Percentiles rank a stretch among this genome's conserved stretches.
These are phyloP conservation scores for Crucibulum laeve DNA, from an alignment of 768 basidiomycete genomes.

Conservation along the genomic window DNA sequence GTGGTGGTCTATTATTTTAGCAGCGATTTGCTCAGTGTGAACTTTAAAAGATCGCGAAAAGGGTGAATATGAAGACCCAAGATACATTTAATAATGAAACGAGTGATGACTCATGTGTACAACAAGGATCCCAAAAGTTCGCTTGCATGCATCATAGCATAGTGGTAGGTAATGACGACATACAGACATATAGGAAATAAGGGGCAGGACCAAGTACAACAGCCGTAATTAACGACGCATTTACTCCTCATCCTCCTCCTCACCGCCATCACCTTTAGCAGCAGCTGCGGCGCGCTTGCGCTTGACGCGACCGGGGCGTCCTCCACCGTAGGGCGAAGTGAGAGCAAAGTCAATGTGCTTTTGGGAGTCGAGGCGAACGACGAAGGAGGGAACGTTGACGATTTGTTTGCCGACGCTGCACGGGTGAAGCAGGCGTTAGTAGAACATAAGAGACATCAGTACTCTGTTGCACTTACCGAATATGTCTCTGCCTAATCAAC, in stretches of 20 bases:
- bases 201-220: slow-evolving; percentile 21
- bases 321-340: slow-evolving; percentile 95
- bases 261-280: slow-evolving; percentile 86
- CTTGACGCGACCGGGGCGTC: slow-evolving; percentile 94
- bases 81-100: too few relatives aligned
- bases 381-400: slow-evolving; percentile 97
- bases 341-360: slow-evolving; percentile 99
- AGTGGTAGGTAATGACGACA: not conserved
- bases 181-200: slow-evolving; percentile 1
- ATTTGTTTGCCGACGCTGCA: slow-evolving; percentile 95
- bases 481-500: slow-evolving; percentile 97
- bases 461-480: slow-evolving; percentile 59
- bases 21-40: not conserved
- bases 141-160: slow-evolving; percentile 5
- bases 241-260: slow-evolving; percentile 85
- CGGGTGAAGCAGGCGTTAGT: not conserved
- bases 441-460: not conserved
- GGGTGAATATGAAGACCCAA: too few relatives aligned
- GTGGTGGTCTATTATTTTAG: slow-evolving; percentile 1
- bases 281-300: slow-evolving; percentile 95
- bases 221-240: slow-evolving; percentile 8
- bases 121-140: too few relatives aligned
- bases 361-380: slow-evolving; percentile 98
- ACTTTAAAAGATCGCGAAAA: too few relatives aligned
- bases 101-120: too few relatives aligned